Evolutionary conservation across 768 basidiomycete species (phyloP).

Genomic region (Trametes coccinea): DNA sequence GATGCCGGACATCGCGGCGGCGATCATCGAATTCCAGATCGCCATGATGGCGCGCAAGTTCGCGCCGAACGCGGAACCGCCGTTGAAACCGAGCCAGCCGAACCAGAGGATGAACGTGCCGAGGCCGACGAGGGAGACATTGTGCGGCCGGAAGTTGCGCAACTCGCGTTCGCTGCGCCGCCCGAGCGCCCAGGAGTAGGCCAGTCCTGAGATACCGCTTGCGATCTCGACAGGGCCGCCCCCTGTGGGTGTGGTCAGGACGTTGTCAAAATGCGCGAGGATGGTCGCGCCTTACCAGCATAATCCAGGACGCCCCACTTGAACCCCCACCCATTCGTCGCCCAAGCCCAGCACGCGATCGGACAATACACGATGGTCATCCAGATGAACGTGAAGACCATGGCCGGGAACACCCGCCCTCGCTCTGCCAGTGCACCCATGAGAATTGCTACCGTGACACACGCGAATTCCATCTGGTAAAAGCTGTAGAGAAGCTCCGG

Average conservation of each 20-base stretch:
- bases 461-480: slow-evolving; percentile 87
- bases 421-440: slow-evolving; percentile 86
- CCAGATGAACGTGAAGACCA: slow-evolving; percentile 84
- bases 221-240: slow-evolving; percentile 89
- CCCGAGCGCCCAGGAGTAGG: slow-evolving; percentile 86
- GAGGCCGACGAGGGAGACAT: slow-evolving; percentile 78
- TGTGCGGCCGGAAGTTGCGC: slow-evolving; percentile 83
- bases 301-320: slow-evolving; percentile 87
- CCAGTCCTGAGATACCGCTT: slow-evolving; percentile 81
- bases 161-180: slow-evolving; percentile 72
- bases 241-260: slow-evolving; percentile 40
- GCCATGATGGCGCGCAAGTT: slow-evolving; percentile 86
- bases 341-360: slow-evolving; percentile 86
- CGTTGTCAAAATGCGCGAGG: background rate
- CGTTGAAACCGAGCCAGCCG: slow-evolving; percentile 90
- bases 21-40: slow-evolving; percentile 89
- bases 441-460: slow-evolving; percentile 75
- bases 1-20: slow-evolving; percentile 85
- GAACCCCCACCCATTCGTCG: slow-evolving; percentile 78
- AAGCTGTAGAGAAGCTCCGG: slow-evolving; percentile 83
- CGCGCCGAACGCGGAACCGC: slow-evolving; percentile 84
- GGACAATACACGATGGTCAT: slow-evolving; percentile 87
- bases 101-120: slow-evolving; percentile 89
- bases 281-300: slow-evolving; percentile 52
- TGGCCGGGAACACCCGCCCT: slow-evolving; percentile 77